A percentile compares a stretch with the other conserved stretches of the same genome.
Evolutionary conservation across 176 grass and related monocot species (phyloP).

Genomic region (Avena atlantica): DNA sequence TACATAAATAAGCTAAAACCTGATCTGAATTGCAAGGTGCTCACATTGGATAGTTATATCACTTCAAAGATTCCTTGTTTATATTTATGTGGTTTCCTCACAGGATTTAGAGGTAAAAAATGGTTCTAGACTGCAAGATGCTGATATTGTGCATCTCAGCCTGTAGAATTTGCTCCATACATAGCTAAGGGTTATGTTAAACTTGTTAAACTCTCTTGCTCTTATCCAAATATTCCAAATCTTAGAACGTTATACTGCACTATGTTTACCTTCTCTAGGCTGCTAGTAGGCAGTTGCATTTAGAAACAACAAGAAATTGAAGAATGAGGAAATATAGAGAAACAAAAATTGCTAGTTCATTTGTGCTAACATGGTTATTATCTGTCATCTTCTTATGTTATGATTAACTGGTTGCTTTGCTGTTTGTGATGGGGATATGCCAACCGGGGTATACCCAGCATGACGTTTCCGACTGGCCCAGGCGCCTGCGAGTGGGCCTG

Average conservation of each 20-base stretch:
- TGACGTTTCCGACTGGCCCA: too few species aligned
- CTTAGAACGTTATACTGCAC: background rate
- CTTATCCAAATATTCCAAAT: background rate
- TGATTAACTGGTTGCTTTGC: too few species aligned
- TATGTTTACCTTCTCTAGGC: background rate
- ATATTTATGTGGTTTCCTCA: background rate
- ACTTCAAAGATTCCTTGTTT: background rate
- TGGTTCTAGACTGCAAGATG: background rate
- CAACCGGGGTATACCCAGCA: too few species aligned
- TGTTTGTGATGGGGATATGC: too few species aligned
- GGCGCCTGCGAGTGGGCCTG: too few species aligned
- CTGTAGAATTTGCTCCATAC: background rate
- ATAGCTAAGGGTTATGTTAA: background rate
- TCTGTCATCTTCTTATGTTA: background rate
- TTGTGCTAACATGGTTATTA: background rate
- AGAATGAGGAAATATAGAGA: too few species aligned
- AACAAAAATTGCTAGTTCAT: background rate
- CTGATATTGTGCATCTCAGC: background rate
- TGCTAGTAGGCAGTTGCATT: background rate
- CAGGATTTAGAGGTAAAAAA: background rate
- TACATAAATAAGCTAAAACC: too few species aligned
- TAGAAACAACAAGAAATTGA: background rate
- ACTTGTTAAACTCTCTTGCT: background rate
- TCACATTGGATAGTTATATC: background rate
- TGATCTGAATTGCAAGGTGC: background rate